Percentiles rank a stretch among this genome's conserved stretches.
Conservation (phyloP, 306 rosid species). For the Sesbania bispinosa region DNA sequence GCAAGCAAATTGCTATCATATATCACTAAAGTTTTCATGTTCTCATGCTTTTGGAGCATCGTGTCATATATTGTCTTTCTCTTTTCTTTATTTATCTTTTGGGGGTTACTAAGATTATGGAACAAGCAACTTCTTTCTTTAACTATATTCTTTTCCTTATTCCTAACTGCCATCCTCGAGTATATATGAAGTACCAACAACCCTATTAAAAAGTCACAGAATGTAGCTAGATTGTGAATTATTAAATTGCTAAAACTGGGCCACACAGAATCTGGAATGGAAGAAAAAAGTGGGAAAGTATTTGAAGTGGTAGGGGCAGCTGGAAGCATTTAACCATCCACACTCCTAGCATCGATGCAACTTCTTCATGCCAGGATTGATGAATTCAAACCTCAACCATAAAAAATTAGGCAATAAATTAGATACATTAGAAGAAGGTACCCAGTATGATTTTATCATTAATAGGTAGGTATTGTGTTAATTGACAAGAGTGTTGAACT, state of each 20-base stretch:
- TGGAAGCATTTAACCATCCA: not conserved
- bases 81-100: not conserved
- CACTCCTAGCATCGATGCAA: not conserved
- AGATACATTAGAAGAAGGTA: not conserved
- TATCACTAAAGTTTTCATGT: not conserved
- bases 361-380: not conserved
- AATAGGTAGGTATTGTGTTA: not conserved
- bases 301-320: not conserved
- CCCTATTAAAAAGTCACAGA: too few species aligned
- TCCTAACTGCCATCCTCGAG: conserved; percentile 26
- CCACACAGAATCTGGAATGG: conserved; percentile 28
- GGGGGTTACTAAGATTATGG: conserved; percentile 23
- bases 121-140: conserved; percentile 27
- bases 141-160: conserved; percentile 7
- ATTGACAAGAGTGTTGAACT: conserved; percentile 4
- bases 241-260: conserved; percentile 1
- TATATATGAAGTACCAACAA: conserved; percentile 33
- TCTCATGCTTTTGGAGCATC: not conserved
- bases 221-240: conserved; percentile 11
- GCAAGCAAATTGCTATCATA: conserved; percentile 30
- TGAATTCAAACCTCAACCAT: not conserved
- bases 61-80: conserved; percentile 18
- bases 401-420: not conserved
- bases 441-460: not conserved
- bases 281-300: not conserved